These are phyloP conservation scores for Sphaceloma murrayae DNA, from an alignment of 2,329 filamentous ascomycete genomes.

Conservation along the genomic window DNA sequence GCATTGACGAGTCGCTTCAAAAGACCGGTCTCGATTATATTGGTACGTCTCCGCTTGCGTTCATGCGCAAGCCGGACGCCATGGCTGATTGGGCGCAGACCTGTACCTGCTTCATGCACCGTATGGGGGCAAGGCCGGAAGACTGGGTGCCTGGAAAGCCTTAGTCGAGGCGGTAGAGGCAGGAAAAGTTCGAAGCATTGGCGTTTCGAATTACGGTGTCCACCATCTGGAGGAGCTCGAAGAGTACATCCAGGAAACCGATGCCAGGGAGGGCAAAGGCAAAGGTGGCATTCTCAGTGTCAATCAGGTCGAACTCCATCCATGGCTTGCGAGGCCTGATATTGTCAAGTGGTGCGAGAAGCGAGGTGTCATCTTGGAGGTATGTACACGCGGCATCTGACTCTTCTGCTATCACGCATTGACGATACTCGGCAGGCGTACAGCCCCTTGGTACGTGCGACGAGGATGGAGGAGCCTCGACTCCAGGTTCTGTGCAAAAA, in stretches of 20 bases:
- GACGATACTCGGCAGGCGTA: constrained; percentile 30
- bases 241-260: constrained; percentile 48
- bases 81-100: no score
- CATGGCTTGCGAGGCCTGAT: constrained; percentile 72
- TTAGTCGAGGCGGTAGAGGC: constrained; percentile 44
- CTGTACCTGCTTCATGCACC: constrained; percentile 45
- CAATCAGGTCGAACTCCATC: constrained; percentile 83
- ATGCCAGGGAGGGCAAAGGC: constrained; percentile 52
- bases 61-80: neutral
- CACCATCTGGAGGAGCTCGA: constrained; percentile 48
- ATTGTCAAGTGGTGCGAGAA: constrained; percentile 68
- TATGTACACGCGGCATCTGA: constrained; percentile 14
- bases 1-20: constrained; percentile 54
- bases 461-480: constrained; percentile 44
- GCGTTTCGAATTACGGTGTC: constrained; percentile 47
- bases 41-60: neutral
- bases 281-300: constrained; percentile 66
- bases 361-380: constrained; percentile 38
- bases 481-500: constrained; percentile 45
- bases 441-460: constrained; percentile 36
- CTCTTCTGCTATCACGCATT: neutral
- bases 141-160: constrained; percentile 45
- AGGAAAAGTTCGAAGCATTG: constrained; percentile 45
- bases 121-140: constrained; percentile 41
- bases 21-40: constrained; percentile 45